Percentiles rank a stretch among this genome's conserved stretches.
Conservation (phyloP, 305 asterid species). For the Solanum hybrid region DNA sequence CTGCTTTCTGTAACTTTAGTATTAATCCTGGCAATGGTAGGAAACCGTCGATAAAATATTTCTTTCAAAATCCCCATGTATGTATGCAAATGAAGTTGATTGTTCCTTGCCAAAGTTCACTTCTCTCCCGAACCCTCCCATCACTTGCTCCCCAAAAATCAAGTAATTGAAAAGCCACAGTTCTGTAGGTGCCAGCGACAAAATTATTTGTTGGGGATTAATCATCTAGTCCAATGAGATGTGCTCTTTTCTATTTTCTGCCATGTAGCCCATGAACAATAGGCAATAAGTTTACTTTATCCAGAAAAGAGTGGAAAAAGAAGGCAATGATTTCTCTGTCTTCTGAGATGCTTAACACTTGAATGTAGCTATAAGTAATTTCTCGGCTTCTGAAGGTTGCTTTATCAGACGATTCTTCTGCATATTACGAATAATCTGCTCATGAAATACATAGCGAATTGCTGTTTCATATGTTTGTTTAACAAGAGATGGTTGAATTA, state of each 20-base stretch:
- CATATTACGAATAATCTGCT: neutral
- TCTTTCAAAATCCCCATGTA: neutral
- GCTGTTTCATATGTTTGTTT: neutral
- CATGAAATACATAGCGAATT: neutral
- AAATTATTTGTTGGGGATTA: neutral
- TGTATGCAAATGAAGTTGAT: neutral
- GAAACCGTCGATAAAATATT: neutral
- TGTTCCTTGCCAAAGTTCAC: neutral
- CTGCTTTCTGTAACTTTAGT: neutral
- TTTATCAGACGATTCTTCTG: neutral
- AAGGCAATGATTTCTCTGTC: neutral
- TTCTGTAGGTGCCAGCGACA: neutral
- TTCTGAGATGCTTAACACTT: neutral
- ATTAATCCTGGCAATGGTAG: neutral
- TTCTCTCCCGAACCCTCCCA: neutral
- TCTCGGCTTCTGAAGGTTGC: neutral
- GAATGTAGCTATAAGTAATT: neutral
- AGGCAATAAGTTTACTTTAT: neutral
- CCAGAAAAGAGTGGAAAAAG: neutral
- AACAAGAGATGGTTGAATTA: neutral
- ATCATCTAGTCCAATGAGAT: neutral
- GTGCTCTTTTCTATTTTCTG: neutral
- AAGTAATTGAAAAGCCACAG: neutral
- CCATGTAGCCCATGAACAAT: neutral
- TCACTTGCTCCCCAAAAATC: neutral